phyloP scores from a whole-genome alignment of 805 yeast genomes.

The Myxozyma vanderwaltii region DNA sequence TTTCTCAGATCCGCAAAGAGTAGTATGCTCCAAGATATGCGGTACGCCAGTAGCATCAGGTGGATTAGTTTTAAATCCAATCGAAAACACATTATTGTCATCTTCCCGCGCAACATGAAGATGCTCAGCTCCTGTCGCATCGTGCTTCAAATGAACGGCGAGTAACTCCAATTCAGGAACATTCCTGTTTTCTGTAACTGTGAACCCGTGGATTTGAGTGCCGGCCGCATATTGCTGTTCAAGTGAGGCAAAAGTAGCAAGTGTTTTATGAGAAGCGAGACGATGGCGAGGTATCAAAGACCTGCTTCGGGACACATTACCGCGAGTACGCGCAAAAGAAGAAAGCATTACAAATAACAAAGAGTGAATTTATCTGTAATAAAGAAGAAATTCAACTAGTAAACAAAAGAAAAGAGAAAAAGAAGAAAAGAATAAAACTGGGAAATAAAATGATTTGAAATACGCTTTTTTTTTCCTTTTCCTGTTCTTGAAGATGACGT shows the following conservation, averaged over 20 bases:
- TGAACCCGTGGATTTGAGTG: constrained; percentile 59
- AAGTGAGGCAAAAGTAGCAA: constrained; percentile 20
- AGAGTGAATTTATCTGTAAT: no score
- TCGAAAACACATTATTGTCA: constrained; percentile 80
- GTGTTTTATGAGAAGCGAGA: not conserved
- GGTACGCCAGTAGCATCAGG: constrained; percentile 96
- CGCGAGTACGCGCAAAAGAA: not conserved
- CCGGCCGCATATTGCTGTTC: constrained; percentile 21
- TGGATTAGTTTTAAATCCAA: constrained; percentile 91
- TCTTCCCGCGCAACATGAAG: constrained; percentile 84
- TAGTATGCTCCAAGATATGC: constrained; percentile 93
- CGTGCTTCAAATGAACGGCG: constrained; percentile 74
- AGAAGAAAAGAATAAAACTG: no score
- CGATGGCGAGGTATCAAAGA: not conserved
- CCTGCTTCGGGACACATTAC: not conserved
- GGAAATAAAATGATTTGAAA: no score
- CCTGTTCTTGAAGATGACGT: no score
- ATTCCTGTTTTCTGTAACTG: constrained; percentile 60
- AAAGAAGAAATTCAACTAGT: no score
- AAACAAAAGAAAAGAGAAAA: no score
- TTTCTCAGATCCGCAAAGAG: constrained; percentile 87
- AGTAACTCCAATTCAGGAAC: constrained; percentile 81
- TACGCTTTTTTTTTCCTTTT: no score
- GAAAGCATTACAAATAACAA: constrained; percentile 1
- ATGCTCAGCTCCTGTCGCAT: constrained; percentile 73